These are phyloP conservation scores for Boletus pseudo-olivaceus DNA, from an alignment of 768 basidiomycete genomes.

Conservation along the genomic window DNA sequence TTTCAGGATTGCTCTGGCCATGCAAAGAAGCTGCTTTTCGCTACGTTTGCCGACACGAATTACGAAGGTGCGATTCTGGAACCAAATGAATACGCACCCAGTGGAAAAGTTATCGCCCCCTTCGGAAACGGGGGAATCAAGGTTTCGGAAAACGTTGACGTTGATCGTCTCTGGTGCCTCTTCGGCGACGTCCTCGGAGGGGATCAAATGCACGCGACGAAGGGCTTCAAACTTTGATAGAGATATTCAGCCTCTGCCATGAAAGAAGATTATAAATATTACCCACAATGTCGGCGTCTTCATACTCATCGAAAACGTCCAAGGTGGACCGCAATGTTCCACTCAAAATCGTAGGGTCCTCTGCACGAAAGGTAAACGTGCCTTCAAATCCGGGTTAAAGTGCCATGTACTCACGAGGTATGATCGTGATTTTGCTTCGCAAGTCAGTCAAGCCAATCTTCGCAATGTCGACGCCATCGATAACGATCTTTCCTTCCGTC, in stretches of 20 bases:
- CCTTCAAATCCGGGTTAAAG: not conserved
- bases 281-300: constrained; percentile 76
- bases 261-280: not conserved
- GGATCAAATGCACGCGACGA: constrained; percentile 79
- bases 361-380: constrained; percentile 32
- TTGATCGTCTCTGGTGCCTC: constrained; percentile 47
- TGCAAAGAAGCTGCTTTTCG: constrained; percentile 84
- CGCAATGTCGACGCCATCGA: constrained; percentile 80
- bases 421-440: constrained; percentile 71
- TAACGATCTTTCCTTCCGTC: constrained; percentile 63
- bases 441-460: constrained; percentile 79
- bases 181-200: constrained; percentile 47
- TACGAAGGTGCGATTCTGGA: not conserved
- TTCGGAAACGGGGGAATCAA: constrained; percentile 74
- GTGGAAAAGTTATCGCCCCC: constrained; percentile 90
- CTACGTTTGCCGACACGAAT: constrained; percentile 30
- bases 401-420: constrained; percentile 51
- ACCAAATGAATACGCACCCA: constrained; percentile 44
- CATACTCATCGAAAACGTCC: constrained; percentile 84
- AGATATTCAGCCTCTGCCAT: not conserved
- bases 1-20: constrained; percentile 83
- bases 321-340: constrained; percentile 77
- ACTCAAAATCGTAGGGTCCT: constrained; percentile 87
- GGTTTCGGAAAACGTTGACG: constrained; percentile 69
- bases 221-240: constrained; percentile 67